Percentiles rank a stretch among this genome's conserved stretches.
Conservation (phyloP, 2,329 filamentous ascomycete species). For the Clonostachys solani region DNA sequence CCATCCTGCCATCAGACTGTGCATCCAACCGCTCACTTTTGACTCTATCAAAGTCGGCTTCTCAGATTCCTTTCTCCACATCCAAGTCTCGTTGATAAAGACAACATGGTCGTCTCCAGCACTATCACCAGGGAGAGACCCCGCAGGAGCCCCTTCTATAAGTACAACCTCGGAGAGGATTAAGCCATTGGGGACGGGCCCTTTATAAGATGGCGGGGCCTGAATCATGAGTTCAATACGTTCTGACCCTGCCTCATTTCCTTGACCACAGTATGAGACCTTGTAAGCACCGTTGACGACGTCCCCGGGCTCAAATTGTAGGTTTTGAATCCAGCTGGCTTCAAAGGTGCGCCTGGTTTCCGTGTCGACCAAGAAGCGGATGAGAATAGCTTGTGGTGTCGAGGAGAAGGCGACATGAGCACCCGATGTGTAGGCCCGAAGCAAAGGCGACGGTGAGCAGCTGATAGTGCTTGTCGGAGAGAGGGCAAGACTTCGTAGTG, state of each 20-base stretch:
- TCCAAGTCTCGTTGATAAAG: slow-evolving; percentile 33
- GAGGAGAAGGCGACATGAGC: slow-evolving; percentile 22
- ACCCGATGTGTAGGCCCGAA: slow-evolving; percentile 17
- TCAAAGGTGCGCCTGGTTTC: slow-evolving; percentile 14
- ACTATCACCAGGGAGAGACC: no score
- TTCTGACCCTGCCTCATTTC: slow-evolving; percentile 6
- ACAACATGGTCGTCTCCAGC: slow-evolving; percentile 6
- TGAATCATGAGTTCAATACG: slow-evolving; percentile 21
- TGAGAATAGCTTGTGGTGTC: slow-evolving; percentile 22
- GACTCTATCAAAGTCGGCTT: slow-evolving; percentile 20
- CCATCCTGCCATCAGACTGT: slow-evolving; percentile 18
- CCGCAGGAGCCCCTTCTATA: neutral
- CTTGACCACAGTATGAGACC: slow-evolving; percentile 14
- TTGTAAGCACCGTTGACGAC: slow-evolving; percentile 23
- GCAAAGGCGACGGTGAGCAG: slow-evolving; percentile 7
- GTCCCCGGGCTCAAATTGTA: slow-evolving; percentile 16
- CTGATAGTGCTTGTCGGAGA: no score
- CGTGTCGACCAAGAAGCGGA: slow-evolving; percentile 14
- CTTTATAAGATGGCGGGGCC: slow-evolving; percentile 12
- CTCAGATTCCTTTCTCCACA: slow-evolving; percentile 23
- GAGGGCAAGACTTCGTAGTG: no score
- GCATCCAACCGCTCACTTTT: slow-evolving; percentile 19
- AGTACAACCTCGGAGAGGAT: slow-evolving; percentile 14
- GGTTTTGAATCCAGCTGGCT: slow-evolving; percentile 9
- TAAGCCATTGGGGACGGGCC: slow-evolving; percentile 13